A percentile compares a stretch with the other conserved stretches of the same genome.
Evolutionary conservation across 1,139 yeast genomes (phyloP).

Genomic region (Suhomyces ambrosiae): DNA sequence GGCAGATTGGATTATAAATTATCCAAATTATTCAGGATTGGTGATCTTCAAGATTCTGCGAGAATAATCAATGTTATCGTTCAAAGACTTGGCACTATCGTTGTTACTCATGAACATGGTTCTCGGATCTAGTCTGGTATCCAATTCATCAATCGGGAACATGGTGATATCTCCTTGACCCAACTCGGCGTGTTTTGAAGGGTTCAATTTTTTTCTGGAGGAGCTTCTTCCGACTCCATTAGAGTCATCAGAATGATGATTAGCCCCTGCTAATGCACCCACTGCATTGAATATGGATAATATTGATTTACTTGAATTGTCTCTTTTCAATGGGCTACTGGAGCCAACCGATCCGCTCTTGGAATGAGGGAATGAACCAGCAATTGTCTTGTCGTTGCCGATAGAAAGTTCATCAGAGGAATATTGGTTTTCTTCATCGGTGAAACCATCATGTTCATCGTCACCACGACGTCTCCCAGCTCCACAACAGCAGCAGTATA

Average conservation of each 20-base stretch:
- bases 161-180: constrained; percentile 17
- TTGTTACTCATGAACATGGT: constrained; percentile 57
- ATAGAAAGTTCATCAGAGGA: constrained; percentile 34
- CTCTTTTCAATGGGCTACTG: constrained; percentile 29
- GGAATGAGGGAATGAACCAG: constrained; percentile 17
- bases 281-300: constrained; percentile 31
- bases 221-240: constrained; percentile 31
- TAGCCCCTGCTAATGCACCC: constrained; percentile 21
- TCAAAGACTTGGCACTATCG: constrained; percentile 62
- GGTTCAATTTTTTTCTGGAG: constrained; percentile 34
- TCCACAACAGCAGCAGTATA: constrained; percentile 43
- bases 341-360: constrained; percentile 18
- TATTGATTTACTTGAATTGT: constrained; percentile 41
- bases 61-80: constrained; percentile 74
- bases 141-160: constrained; percentile 58
- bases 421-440: constrained; percentile 45
- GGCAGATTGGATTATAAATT: not conserved
- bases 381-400: constrained; percentile 24
- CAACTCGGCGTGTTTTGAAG: constrained; percentile 15
- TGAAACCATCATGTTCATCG: constrained; percentile 30
- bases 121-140: constrained; percentile 68
- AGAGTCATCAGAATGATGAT: constrained; percentile 4
- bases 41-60: constrained; percentile 68
- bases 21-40: constrained; percentile 48
- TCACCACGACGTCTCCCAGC: constrained; percentile 20